phyloP scores from a whole-genome alignment of 805 yeast genomes.

The Metschnikowia colocasiae region DNA sequence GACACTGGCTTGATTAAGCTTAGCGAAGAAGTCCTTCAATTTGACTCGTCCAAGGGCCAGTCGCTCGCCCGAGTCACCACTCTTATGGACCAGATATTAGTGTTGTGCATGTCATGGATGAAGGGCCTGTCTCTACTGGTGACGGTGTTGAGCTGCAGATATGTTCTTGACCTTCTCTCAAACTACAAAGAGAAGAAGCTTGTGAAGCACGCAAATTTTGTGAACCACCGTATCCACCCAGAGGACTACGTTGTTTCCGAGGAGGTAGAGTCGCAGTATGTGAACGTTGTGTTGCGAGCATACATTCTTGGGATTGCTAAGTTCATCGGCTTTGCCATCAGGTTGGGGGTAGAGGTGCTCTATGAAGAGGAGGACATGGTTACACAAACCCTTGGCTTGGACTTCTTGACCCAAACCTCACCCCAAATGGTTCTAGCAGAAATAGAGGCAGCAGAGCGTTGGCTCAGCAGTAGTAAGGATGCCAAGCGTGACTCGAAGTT shows the following conservation, averaged over 20 bases:
- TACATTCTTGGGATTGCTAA: constrained; percentile 52
- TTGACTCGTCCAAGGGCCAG: constrained; percentile 41
- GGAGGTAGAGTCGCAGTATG: constrained; percentile 23
- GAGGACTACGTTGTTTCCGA: background rate
- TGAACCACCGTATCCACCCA: constrained; percentile 11
- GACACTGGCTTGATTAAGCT: constrained; percentile 72
- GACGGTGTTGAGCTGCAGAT: constrained; percentile 71
- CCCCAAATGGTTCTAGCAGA: constrained; percentile 22
- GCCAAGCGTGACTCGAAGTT: constrained; percentile 8
- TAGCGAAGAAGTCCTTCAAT: constrained; percentile 41
- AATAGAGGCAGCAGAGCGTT: constrained; percentile 32
- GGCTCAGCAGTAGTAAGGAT: constrained; percentile 24
- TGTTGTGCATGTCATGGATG: constrained; percentile 67
- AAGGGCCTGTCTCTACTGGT: constrained; percentile 71
- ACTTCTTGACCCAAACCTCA: constrained; percentile 25
- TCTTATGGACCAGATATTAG: constrained; percentile 51
- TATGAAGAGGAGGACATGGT: constrained; percentile 76
- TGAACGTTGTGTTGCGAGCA: constrained; percentile 49
- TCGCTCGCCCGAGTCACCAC: constrained; percentile 43
- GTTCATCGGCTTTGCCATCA: constrained; percentile 46
- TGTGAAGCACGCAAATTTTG: constrained; percentile 10
- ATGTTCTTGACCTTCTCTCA: constrained; percentile 57
- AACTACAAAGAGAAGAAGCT: constrained; percentile 27
- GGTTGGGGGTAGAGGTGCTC: constrained; percentile 54
- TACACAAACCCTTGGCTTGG: constrained; percentile 56